Evolutionary conservation across 108 stramenopile genomes (phyloP), one percentile per base, ranked within the genome.

Genomic region (Cyclotella baltica): DNA sequence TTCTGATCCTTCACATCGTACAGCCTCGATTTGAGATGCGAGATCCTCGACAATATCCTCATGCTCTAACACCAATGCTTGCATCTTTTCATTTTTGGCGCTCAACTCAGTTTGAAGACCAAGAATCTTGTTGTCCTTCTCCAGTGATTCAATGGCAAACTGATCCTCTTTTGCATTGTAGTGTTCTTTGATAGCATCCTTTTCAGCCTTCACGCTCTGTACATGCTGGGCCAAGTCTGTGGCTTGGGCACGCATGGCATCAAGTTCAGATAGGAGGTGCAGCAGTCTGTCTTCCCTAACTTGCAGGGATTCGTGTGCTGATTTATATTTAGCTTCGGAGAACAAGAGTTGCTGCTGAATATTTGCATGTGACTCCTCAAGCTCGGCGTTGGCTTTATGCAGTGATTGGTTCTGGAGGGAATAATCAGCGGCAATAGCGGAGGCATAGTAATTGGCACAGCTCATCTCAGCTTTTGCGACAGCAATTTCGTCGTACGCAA

Each of bases 121-220:
- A 35, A 3, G 25, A 4, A 70, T 37, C 19, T 56, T 31, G 46
- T 29, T 38, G 15, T 70, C 69, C 53, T 70, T 70, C 30, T 36
- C 51, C 20, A 36, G 35, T 52, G 51, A 19, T 52, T 52, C 51
- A 20, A n/a, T 4, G 4, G n/a, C 22, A 10, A 70, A 43, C 3
- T 40, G 34, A 57, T 43, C 23, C 34, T 70, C 33, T 70, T 55
- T 70, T 36, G 69, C 31, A 18, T 22, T 31, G 25, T 2, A 58
- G 29, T 51, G 34, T 19, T 70, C 36, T 23, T 56, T 20, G 36
- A 70, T 31, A 13, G 55, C 46, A 15, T 38, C 25, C 25, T 55
- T 52, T 6, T 70, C 55, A 31, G 53, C 53, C 51, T 70, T 56
- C 36, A 55, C 55, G 55, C 29, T 25, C 22, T 38, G 53, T 4